Conservation (phyloP, 805 yeast genomes). For the Metschnikowia proteae region DNA sequence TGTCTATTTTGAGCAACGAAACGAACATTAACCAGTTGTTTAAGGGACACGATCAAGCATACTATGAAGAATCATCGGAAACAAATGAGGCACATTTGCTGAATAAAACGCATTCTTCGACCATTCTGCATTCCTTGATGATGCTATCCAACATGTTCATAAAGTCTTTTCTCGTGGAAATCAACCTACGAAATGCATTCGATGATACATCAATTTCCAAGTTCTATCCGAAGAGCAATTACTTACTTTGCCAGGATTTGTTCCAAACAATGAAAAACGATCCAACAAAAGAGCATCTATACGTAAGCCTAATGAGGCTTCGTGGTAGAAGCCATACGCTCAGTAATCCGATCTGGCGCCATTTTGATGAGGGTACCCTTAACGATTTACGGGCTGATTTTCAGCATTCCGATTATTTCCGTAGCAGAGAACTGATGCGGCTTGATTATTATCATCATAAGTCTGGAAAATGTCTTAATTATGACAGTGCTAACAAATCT, state of each 20-base stretch:
- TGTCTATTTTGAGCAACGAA: not conserved
- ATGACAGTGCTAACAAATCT: constrained; percentile 28
- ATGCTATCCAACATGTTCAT: constrained; percentile 22
- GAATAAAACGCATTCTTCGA: constrained; percentile 11
- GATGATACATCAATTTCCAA: constrained; percentile 6
- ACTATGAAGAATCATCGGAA: not conserved
- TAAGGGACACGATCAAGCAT: not conserved
- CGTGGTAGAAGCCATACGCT: not conserved
- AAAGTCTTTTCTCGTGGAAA: constrained; percentile 27
- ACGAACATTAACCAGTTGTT: not conserved
- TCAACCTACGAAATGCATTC: constrained; percentile 24
- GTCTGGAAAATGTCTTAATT: constrained; percentile 32
- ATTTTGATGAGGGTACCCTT: not conserved
- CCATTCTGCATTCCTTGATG: constrained; percentile 23
- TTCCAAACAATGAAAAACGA: constrained; percentile 18
- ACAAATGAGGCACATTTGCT: not conserved
- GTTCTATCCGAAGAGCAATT: not conserved
- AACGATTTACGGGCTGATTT: constrained; percentile 12
- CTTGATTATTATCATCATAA: constrained; percentile 24
- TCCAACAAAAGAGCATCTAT: constrained; percentile 9
- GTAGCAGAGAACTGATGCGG: constrained; percentile 23
- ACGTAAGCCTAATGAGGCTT: not conserved
- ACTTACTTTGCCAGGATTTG: constrained; percentile 17
- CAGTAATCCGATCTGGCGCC: not conserved
- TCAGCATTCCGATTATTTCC: constrained; percentile 19